A percentile compares a stretch with the other conserved stretches of the same genome.
These are phyloP conservation scores for Alternaria sp. DNA, from an alignment of 2,329 filamentous ascomycete genomes.

Conservation along the genomic window DNA sequence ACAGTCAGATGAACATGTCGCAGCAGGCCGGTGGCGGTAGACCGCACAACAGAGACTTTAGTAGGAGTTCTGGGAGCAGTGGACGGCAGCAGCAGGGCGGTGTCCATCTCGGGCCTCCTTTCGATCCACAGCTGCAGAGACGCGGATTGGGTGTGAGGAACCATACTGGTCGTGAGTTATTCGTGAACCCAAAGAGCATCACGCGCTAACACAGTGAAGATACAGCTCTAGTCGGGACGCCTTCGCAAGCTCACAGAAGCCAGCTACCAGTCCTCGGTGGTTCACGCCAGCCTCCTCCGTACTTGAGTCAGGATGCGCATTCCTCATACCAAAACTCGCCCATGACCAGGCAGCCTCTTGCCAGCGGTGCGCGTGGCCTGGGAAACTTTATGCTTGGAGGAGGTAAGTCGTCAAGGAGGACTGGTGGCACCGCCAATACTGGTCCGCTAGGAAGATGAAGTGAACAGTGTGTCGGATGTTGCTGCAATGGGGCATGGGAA, in stretches of 20 bases:
- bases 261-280: slow-evolving; percentile 38
- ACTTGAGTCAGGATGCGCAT: slow-evolving; percentile 21
- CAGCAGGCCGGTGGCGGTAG: slow-evolving; percentile 20
- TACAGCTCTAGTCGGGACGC: slow-evolving; percentile 33
- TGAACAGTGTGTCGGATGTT: background rate
- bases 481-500: background rate
- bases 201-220: slow-evolving; percentile 29
- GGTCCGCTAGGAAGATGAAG: slow-evolving; percentile 20
- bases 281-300: slow-evolving; percentile 31
- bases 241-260: slow-evolving; percentile 35
- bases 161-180: slow-evolving; percentile 32
- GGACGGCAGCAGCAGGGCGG: slow-evolving; percentile 26
- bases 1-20: slow-evolving; percentile 22
- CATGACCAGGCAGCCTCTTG: slow-evolving; percentile 41
- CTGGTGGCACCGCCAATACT: slow-evolving; percentile 9
- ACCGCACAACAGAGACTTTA: slow-evolving; percentile 26
- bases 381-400: slow-evolving; percentile 36
- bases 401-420: slow-evolving; percentile 38
- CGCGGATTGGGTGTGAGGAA: slow-evolving; percentile 18
- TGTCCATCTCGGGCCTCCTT: slow-evolving; percentile 23
- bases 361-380: slow-evolving; percentile 21
- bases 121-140: slow-evolving; percentile 29
- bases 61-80: slow-evolving; percentile 35
- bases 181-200: too few species aligned
- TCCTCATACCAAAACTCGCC: slow-evolving; percentile 41